These are phyloP conservation scores for Odontarrhena argentea DNA, from an alignment of 345 rosid genomes.

Conservation along the genomic window DNA sequence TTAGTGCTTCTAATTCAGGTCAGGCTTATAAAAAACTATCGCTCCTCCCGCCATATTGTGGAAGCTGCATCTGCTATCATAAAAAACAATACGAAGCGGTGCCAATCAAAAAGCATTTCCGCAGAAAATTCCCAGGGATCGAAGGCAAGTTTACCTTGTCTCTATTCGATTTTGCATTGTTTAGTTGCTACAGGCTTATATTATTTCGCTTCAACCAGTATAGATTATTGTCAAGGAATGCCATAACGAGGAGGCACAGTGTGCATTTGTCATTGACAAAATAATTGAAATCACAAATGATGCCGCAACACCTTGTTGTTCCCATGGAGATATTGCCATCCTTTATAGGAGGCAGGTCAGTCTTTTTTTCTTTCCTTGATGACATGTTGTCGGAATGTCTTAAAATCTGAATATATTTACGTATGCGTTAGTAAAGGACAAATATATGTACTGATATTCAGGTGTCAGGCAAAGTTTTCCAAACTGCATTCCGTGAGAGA, in stretches of 20 bases:
- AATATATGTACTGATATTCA: conserved; percentile 39
- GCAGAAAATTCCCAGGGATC: conserved; percentile 87
- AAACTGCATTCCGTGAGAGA: conserved; percentile 77
- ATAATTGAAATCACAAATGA: conserved; percentile 62
- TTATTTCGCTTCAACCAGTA: conserved; percentile 18
- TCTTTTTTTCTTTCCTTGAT: conserved; percentile 28
- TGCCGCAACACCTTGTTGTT: conserved; percentile 48
- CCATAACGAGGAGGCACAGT: conserved; percentile 83
- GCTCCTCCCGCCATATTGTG: conserved; percentile 82
- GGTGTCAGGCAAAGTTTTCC: conserved; percentile 90
- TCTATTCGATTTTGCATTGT: conserved; percentile 3
- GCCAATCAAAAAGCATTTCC: conserved; percentile 63
- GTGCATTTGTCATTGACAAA: conserved; percentile 87
- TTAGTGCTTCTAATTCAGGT: conserved; percentile 51
- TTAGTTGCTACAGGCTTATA: conserved; percentile 3
- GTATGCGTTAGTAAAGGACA: conserved; percentile 25
- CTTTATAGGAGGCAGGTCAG: conserved; percentile 95
- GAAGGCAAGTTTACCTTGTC: conserved; percentile 56
- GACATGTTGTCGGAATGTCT: neutral
- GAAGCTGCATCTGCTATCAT: conserved; percentile 93
- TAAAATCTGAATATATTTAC: neutral
- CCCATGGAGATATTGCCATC: conserved; percentile 73
- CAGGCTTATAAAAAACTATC: conserved; percentile 77
- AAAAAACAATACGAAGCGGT: conserved; percentile 65
- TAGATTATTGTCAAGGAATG: conserved; percentile 87